A percentile compares a stretch with the other conserved stretches of the same genome.
Conservation (phyloP, 441 rosid species). For the Adansonia madagascariensis region DNA sequence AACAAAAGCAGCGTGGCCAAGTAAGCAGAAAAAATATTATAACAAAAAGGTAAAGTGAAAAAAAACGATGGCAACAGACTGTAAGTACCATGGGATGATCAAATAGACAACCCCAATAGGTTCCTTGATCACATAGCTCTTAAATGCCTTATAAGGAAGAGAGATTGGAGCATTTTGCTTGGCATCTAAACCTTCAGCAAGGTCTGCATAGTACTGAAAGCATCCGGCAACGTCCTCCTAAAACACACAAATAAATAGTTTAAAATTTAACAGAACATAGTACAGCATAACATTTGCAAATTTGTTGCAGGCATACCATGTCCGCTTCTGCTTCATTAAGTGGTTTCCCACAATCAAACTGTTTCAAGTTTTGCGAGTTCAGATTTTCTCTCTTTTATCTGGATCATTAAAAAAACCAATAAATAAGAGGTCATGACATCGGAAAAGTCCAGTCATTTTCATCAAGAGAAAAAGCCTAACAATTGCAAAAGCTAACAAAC, state of each 20-base stretch:
- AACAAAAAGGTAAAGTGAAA: background rate
- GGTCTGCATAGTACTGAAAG: conserved; percentile 88
- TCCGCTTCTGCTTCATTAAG: conserved; percentile 15
- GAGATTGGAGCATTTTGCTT: conserved; percentile 83
- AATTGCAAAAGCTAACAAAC: conserved; percentile 13
- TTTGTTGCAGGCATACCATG: conserved; percentile 5
- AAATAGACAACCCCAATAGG: conserved; percentile 93
- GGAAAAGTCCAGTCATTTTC: background rate
- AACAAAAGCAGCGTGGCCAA: background rate
- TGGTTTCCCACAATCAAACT: conserved; percentile 20
- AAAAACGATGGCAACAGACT: background rate
- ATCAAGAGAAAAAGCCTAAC: background rate
- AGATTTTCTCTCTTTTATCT: conserved; percentile 21
- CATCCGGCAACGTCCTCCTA: conserved; percentile 96
- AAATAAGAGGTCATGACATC: background rate
- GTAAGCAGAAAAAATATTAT: conserved; percentile 3
- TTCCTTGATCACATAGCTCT: conserved; percentile 75
- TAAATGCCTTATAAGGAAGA: conserved; percentile 78
- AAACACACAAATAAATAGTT: conserved; percentile 10
- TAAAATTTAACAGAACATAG: background rate
- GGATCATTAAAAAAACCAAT: background rate
- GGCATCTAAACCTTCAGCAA: conserved; percentile 92
- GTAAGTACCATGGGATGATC: conserved; percentile 83
- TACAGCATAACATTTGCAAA: background rate
- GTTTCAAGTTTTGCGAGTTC: conserved; percentile 19